Conservation (phyloP, 2,329 filamentous ascomycete species). For the Scedosporium dehoogii region DNA sequence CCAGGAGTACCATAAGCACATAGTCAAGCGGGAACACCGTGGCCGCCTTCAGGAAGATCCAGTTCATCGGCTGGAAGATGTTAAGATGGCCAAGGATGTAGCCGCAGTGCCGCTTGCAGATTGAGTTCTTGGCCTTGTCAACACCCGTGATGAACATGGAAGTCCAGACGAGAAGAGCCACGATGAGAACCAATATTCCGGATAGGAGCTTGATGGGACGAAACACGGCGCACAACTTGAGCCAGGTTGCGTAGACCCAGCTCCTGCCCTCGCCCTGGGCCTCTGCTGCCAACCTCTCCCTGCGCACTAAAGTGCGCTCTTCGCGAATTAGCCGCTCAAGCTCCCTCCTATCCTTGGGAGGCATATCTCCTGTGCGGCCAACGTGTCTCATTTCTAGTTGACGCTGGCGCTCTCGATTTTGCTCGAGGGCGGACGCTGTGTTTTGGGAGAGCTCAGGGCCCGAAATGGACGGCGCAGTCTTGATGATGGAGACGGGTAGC, state of each 20-base stretch:
- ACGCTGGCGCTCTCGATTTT: constrained; percentile 83
- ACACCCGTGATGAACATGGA: constrained; percentile 94
- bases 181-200: constrained; percentile 64
- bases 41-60: constrained; percentile 70
- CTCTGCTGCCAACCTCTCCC: constrained; percentile 78
- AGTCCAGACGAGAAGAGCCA: constrained; percentile 69
- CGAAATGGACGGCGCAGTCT: constrained; percentile 78
- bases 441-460: constrained; percentile 67
- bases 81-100: constrained; percentile 83
- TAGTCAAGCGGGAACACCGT: constrained; percentile 89
- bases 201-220: constrained; percentile 82
- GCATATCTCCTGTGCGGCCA: constrained; percentile 63
- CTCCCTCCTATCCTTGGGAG: constrained; percentile 79
- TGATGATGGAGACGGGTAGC: constrained; percentile 83
- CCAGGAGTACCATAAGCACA: constrained; percentile 72
- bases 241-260: constrained; percentile 64
- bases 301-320: constrained; percentile 82
- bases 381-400: constrained; percentile 81
- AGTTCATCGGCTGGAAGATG: constrained; percentile 93
- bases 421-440: constrained; percentile 70
- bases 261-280: constrained; percentile 67
- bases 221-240: constrained; percentile 71
- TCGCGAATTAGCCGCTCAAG: constrained; percentile 79
- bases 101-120: constrained; percentile 83
- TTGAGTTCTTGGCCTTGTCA: constrained; percentile 91